Base-by-base conservation (phyloP, 2,329 filamentous ascomycete species). In the Amphichorda felina region DNA sequence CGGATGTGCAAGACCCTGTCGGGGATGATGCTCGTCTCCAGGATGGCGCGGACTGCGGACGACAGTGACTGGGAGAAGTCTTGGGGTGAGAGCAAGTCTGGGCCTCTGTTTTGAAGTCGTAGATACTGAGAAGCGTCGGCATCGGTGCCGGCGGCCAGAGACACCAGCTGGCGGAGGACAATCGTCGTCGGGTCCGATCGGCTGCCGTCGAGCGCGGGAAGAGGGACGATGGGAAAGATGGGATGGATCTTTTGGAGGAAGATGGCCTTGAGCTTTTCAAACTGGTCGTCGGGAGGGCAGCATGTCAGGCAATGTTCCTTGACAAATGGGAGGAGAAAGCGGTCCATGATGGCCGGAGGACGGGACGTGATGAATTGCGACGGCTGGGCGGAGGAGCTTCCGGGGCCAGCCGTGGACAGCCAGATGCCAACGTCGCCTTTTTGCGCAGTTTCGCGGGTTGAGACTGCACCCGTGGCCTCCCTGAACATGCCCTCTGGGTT, bases 401-500 rank as follows among this genome's bases (percentile, higher is more conserved):
- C 40, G 41, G 46, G 29, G 37, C 43, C 34, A 11, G 51, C 44
- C 0, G 58, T 55, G 3, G 58, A 55, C 11, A 73, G 59, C 69
- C 70, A 76, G 14, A 75, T 64, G 6, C 72, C 72, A 1, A 75
- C 60, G 28, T 71, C 70, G 33, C 68, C 67, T 22, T 65, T 65
- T 33, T 66, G 60, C 0, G 68, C 64, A 1, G 50, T 49, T 9
- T 53, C 51, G 4, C 51, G 47, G 15, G 51, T 36, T 0, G 53
- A 52, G 6, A 46, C 47, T 3, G 55, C 53, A 3, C 54, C 54
- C 2, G 68, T 68, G 2, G 68, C 70, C 43, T 74, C 68, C 43
- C 72, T 59, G 38, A 78, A 72, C 48, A 76, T 68, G 39, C 67
- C 67, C 47, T 76, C 72, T 2, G 72, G 73, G 42, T 73, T 77